Conservation (phyloP, 495 filamentous ascomycete species). For the Penicillium manginii region DNA sequence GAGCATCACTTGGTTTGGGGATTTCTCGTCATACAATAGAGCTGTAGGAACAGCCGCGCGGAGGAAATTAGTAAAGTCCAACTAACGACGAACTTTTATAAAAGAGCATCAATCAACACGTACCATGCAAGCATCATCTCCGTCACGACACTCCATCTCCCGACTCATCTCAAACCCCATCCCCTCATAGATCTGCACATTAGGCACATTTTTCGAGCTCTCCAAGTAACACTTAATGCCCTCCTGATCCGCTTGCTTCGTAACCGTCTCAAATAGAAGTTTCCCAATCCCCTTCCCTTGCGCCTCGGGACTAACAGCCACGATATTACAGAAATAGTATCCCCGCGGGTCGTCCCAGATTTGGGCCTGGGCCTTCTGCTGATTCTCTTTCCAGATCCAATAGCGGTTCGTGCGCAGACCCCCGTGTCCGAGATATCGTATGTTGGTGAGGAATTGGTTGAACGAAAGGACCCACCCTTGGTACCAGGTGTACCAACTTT, state of each 20-base stretch:
- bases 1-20: slow-evolving; percentile 23
- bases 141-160: slow-evolving; percentile 64
- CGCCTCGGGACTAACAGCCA: slow-evolving; percentile 61
- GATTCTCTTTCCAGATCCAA: slow-evolving; percentile 67
- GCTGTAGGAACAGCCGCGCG: slow-evolving; percentile 18
- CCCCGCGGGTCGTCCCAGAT: slow-evolving; percentile 63
- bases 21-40: slow-evolving; percentile 40
- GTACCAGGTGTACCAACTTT: slow-evolving; percentile 57
- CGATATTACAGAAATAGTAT: slow-evolving; percentile 72
- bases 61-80: too few relatives aligned
- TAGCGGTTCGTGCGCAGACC: slow-evolving; percentile 64
- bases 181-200: slow-evolving; percentile 65
- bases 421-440: slow-evolving; percentile 57
- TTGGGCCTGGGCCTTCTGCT: slow-evolving; percentile 56
- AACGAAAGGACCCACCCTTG: slow-evolving; percentile 61
- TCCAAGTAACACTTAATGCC: slow-evolving; percentile 65
- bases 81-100: background rate
- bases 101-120: slow-evolving; percentile 18
- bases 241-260: slow-evolving; percentile 58
- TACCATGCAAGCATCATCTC: slow-evolving; percentile 47
- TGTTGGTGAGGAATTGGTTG: slow-evolving; percentile 59
- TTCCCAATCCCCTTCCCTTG: slow-evolving; percentile 63
- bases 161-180: slow-evolving; percentile 64
- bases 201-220: slow-evolving; percentile 61
- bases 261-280: slow-evolving; percentile 58